Conservation (phyloP, 1,284 basidiomycete genomes). For the Xerocomus minutiporus region DNA sequence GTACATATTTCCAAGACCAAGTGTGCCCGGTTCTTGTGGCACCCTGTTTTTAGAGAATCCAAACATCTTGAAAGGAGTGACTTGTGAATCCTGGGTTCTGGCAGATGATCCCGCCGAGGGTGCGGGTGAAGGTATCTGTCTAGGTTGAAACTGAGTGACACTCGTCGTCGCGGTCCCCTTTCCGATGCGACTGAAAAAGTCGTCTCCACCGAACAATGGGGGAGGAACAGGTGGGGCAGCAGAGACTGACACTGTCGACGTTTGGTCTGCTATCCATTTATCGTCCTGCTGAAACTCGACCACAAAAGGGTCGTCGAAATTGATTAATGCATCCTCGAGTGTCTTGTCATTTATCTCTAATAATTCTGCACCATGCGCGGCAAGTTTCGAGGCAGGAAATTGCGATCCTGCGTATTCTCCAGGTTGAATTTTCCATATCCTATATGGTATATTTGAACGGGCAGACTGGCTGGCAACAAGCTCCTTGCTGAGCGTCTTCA, state of each 20-base stretch:
- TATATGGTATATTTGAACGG: conserved; percentile 38
- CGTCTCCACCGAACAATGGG: conserved; percentile 53
- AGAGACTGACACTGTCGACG: conserved; percentile 5
- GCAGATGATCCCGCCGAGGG: conserved; percentile 22
- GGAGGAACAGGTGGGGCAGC: conserved; percentile 29
- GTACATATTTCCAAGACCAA: conserved; percentile 85
- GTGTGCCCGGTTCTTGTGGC: conserved; percentile 61
- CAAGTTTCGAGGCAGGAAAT: conserved; percentile 39
- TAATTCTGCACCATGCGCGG: conserved; percentile 35
- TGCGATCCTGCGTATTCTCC: conserved; percentile 38
- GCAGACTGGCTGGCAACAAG: conserved; percentile 37
- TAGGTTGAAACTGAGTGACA: conserved; percentile 27
- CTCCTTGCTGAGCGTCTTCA: conserved; percentile 39
- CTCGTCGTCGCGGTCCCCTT: conserved; percentile 21
- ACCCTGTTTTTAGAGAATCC: conserved; percentile 33
- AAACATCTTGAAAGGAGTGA: conserved; percentile 26
- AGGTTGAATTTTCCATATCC: conserved; percentile 55
- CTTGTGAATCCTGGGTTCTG: conserved; percentile 25
- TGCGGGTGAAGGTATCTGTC: conserved; percentile 25
- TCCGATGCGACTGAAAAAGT: conserved; percentile 55
- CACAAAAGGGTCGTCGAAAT: conserved; percentile 58
- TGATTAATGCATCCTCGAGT: conserved; percentile 56
- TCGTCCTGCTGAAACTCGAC: conserved; percentile 56
- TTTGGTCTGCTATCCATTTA: conserved; percentile 47
- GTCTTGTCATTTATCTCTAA: conserved; percentile 40